Base-by-base conservation (phyloP, 306 rosid species). In the Abrus pulchellus region DNA sequence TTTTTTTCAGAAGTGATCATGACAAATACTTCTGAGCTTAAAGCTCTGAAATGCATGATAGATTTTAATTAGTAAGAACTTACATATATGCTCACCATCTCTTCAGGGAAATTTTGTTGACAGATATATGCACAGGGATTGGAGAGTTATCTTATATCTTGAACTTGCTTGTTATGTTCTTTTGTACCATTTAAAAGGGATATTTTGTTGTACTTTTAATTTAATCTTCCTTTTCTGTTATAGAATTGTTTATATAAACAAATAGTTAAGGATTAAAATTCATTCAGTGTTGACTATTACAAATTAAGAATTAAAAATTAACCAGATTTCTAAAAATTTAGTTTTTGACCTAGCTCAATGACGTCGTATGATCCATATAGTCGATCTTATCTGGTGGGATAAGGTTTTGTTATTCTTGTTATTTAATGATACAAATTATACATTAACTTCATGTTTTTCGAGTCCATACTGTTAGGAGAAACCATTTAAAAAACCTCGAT, bases 1-100 rank as follows among this genome's bases (percentile, higher is more conserved):
- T 79, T 83, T 77, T 59, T 73, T 59, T 40, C 66, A 56, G 71
- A 71, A 30, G 55, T 75, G 57, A 45, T 80, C 41, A 59, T 45
- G 53, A 71, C 11, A 36, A 63, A 45, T 70, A 29, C 48, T 74
- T 65, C 70, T 41, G 2, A 43, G 60, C 59, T 59, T 30, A 79
- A 29, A 33, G 34, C 76, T 74, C 38, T 50, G 57, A 55, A 47
- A 34, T 49, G 45, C 48, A 10, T 74, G 44, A 54, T 53, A 14
- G 14, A 40, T 27, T 74, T 74, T 32, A 56, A 36, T 33, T 9
- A 47, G 34, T 48, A 52, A 77, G 38, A 75, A 49, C 56, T 20
- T 60, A 7, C 36, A 59, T 56, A 60, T 61, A 70, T 68, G 74
- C 38, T 74, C 49, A 0, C 81, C 50, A 43, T 33, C 74, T 84